phyloP scores from a whole-genome alignment of 1,284 basidiomycete genomes.

The Prillingera fragicola region DNA sequence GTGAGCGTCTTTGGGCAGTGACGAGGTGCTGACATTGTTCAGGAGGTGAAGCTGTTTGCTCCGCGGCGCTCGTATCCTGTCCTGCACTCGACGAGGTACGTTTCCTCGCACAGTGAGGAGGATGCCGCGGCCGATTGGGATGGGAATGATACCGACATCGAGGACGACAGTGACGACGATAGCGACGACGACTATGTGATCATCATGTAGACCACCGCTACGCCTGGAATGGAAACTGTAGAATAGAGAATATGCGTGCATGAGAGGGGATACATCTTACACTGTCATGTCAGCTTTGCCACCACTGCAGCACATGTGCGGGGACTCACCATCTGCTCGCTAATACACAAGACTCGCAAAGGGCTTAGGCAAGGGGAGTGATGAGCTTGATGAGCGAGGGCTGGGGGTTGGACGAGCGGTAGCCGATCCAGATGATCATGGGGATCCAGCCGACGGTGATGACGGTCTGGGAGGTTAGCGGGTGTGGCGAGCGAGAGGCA shows the following conservation, averaged over 20 bases:
- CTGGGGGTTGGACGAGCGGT: slow-evolving; percentile 78
- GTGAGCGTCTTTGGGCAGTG: neutral
- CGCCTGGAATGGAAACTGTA: slow-evolving; percentile 3
- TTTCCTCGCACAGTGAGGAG: neutral
- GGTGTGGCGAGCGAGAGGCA: neutral
- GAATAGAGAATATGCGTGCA: too few relatives aligned
- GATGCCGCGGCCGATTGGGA: neutral
- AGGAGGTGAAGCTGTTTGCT: neutral
- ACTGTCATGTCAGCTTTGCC: slow-evolving; percentile 4
- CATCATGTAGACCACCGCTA: neutral
- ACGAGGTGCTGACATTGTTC: neutral
- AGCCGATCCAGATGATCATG: slow-evolving; percentile 86
- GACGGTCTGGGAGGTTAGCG: slow-evolving; percentile 58
- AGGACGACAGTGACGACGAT: slow-evolving; percentile 3
- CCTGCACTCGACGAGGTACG: neutral
- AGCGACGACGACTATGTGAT: slow-evolving; percentile 13
- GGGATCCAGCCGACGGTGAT: slow-evolving; percentile 91
- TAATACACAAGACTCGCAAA: too few relatives aligned
- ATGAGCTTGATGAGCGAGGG: slow-evolving; percentile 90
- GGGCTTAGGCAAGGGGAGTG: slow-evolving; percentile 73
- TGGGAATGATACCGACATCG: neutral
- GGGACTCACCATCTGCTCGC: slow-evolving; percentile 1
- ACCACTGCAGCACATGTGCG: neutral
- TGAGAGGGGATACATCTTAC: slow-evolving; percentile 14
- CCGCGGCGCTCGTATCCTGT: neutral